Percentiles rank a stretch among this genome's conserved stretches.
phyloP scores from a whole-genome alignment of 306 rosid genomes.

The Dalbergia oliveri region DNA sequence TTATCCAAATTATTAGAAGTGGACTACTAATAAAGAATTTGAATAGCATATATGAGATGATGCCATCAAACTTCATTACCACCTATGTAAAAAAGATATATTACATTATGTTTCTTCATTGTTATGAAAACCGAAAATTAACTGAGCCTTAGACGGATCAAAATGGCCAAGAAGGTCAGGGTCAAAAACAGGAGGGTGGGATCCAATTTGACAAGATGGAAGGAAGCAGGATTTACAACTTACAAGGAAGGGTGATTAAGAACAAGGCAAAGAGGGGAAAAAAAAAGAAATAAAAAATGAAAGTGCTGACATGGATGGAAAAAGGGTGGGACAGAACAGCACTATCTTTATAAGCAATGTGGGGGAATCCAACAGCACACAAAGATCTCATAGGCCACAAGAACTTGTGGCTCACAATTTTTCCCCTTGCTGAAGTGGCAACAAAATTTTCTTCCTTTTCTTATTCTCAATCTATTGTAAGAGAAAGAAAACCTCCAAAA shows the following conservation, averaged over 20 bases:
- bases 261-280: not conserved
- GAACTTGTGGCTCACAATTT: constrained; percentile 86
- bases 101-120: too few species aligned
- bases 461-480: not conserved
- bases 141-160: not conserved
- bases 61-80: too few species aligned
- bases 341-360: constrained; percentile 68
- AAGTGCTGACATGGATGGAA: constrained; percentile 64
- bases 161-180: not conserved
- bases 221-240: not conserved
- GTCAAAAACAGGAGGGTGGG: constrained; percentile 13
- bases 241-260: constrained; percentile 7
- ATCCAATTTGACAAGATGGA: constrained; percentile 31
- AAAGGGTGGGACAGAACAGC: constrained; percentile 57
- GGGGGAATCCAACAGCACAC: constrained; percentile 79
- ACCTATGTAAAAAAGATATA: too few species aligned
- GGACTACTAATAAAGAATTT: too few species aligned
- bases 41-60: too few species aligned
- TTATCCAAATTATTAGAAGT: too few species aligned
- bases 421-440: constrained; percentile 66
- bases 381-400: constrained; percentile 80
- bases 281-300: not conserved
- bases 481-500: not conserved
- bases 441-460: not conserved
- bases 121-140: not conserved